These are phyloP conservation scores for Posidonia oceanica DNA, from an alignment of 116 monocot genomes.

Conservation along the genomic window DNA sequence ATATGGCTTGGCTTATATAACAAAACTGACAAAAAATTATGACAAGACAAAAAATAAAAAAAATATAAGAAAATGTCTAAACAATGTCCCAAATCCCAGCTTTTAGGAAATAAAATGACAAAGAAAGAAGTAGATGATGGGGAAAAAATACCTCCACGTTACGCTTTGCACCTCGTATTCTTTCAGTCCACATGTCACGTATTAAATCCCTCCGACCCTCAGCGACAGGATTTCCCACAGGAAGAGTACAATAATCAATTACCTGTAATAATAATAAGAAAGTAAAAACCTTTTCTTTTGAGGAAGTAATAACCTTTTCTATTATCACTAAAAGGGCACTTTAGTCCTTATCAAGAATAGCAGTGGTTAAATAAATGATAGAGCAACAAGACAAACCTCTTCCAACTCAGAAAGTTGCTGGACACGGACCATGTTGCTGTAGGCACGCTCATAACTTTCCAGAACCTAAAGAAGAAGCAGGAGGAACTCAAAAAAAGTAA, in stretches of 20 bases:
- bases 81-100: no score
- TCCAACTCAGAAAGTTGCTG: slow-evolving; percentile 96
- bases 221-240: slow-evolving; percentile 53
- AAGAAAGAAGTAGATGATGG: no score
- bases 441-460: slow-evolving; percentile 97
- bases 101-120: no score
- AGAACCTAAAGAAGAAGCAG: slow-evolving; percentile 49
- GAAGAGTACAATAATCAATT: slow-evolving; percentile 96
- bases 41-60: no score
- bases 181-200: slow-evolving; percentile 99
- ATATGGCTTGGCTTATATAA: no score
- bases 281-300: not conserved
- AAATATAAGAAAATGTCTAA: no score
- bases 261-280: slow-evolving; percentile 38
- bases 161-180: slow-evolving; percentile 78
- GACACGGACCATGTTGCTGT: slow-evolving; percentile 97
- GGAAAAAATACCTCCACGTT: slow-evolving; percentile 66
- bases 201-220: slow-evolving; percentile 78
- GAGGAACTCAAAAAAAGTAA: not conserved
- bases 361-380: not conserved
- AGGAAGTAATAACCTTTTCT: not conserved
- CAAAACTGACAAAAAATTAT: no score
- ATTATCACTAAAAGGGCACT: not conserved
- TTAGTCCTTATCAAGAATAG: not conserved
- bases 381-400: slow-evolving; percentile 41